Percentiles rank a stretch among this genome's conserved stretches.
These are phyloP conservation scores for Leonotis leonurus DNA, from an alignment of 257 asterid species.

Conservation along the genomic window DNA sequence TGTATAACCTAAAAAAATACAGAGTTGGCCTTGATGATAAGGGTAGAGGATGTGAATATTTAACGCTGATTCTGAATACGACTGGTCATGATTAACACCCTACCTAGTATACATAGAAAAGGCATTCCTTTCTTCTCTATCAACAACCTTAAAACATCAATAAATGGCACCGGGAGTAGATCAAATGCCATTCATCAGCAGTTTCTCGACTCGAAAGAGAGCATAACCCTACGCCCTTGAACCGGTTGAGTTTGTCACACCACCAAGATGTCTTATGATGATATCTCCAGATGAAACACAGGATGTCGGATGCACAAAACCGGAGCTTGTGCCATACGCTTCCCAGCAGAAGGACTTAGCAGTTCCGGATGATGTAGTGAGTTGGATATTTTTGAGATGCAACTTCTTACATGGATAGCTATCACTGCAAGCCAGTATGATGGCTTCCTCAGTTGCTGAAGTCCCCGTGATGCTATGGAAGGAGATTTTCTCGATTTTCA, in stretches of 20 bases:
- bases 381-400: slow-evolving; percentile 45
- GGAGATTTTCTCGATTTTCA: slow-evolving; percentile 34
- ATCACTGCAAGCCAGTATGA: slow-evolving; percentile 61
- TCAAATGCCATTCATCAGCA: not conserved
- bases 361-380: slow-evolving; percentile 26
- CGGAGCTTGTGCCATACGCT: slow-evolving; percentile 55
- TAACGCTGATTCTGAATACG: no score
- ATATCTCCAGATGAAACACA: slow-evolving; percentile 47
- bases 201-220: slow-evolving; percentile 8
- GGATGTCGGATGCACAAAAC: slow-evolving; percentile 42
- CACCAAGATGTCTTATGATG: slow-evolving; percentile 23
- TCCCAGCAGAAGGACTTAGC: slow-evolving; percentile 69
- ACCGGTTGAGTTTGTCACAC: slow-evolving; percentile 22
- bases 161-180: not conserved
- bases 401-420: slow-evolving; percentile 53
- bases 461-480: slow-evolving; percentile 54
- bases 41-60: no score
- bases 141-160: not conserved
- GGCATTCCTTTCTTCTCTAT: no score
- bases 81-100: not conserved
- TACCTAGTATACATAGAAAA: not conserved
- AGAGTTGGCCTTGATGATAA: no score
- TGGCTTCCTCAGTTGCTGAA: slow-evolving; percentile 61
- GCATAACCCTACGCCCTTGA: slow-evolving; percentile 14
- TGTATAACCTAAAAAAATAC: no score